These are phyloP conservation scores for Sonneratia alba DNA, from an alignment of 345 rosid species.

Conservation along the genomic window DNA sequence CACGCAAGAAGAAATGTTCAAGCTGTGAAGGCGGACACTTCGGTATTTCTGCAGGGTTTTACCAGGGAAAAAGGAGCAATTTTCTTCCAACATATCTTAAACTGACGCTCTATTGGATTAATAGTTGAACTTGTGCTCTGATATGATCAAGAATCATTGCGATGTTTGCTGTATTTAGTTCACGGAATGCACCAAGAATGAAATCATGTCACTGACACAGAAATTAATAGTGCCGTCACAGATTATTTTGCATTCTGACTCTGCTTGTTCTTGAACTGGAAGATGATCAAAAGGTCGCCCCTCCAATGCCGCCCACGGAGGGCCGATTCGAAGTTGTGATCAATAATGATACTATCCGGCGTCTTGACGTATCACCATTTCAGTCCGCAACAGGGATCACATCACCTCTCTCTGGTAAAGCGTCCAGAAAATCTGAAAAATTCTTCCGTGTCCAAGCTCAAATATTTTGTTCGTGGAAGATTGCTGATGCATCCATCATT, in stretches of 20 bases:
- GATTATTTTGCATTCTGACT: background rate
- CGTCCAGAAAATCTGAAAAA: background rate
- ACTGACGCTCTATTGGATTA: background rate
- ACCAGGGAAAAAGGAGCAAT: too few relatives aligned
- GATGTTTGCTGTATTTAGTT: background rate
- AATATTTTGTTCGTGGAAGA: background rate
- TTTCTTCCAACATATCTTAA: background rate
- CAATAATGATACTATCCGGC: conserved; percentile 35
- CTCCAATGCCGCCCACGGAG: conserved; percentile 70
- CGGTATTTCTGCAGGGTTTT: too few relatives aligned
- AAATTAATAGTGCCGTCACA: background rate
- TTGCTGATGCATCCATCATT: background rate
- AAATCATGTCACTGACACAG: background rate
- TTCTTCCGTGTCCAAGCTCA: background rate
- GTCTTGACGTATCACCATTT: conserved; percentile 73
- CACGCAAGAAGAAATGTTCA: background rate
- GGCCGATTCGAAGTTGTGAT: conserved; percentile 64
- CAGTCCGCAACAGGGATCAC: conserved; percentile 50
- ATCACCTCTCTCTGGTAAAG: conserved; percentile 47
- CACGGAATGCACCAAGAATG: background rate
- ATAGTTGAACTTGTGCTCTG: background rate
- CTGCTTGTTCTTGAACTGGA: conserved; percentile 6
- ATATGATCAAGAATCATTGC: background rate
- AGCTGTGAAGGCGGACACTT: too few relatives aligned
- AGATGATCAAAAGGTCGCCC: conserved; percentile 41